Evolutionary conservation across 345 rosid species (phyloP).

Genomic region (Populus ilicifolia): DNA sequence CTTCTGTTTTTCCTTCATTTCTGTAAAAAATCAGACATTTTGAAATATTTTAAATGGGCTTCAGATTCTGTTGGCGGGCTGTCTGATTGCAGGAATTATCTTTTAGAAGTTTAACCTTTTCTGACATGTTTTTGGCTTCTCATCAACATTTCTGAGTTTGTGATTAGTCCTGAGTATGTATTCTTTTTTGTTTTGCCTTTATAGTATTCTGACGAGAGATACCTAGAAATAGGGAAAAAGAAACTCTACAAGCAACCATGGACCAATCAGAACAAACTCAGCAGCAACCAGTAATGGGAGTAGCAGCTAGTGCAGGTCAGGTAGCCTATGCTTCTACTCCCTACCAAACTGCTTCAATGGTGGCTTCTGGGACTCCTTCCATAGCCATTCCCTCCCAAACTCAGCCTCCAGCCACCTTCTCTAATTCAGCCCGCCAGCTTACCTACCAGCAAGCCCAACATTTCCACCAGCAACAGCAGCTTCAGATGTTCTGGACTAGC

Average conservation of each 20-base stretch:
- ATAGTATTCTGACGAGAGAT: slow-evolving; percentile 23
- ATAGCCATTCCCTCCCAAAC: slow-evolving; percentile 33
- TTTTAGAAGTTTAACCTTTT: background rate
- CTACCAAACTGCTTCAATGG: slow-evolving; percentile 42
- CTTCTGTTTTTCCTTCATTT: background rate
- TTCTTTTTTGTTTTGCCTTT: slow-evolving; percentile 10
- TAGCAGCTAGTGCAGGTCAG: slow-evolving; percentile 39
- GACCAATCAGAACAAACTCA: slow-evolving; percentile 50
- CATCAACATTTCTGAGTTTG: background rate
- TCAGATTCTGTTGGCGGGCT: background rate
- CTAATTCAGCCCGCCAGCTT: slow-evolving; percentile 33
- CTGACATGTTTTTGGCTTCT: background rate
- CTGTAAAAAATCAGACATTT: background rate
- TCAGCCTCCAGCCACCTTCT: slow-evolving; percentile 22
- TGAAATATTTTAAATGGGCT: background rate
- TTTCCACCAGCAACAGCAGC: slow-evolving; percentile 43
- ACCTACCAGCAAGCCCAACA: slow-evolving; percentile 43
- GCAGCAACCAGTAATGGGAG: slow-evolving; percentile 42
- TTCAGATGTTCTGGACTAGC: slow-evolving; percentile 40
- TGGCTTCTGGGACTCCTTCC: slow-evolving; percentile 49
- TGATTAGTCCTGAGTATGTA: background rate
- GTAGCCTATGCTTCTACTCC: slow-evolving; percentile 45
- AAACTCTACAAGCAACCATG: slow-evolving; percentile 25
- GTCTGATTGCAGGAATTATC: background rate
- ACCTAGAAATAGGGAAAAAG: background rate